These are phyloP conservation scores for Haematococcus lacustris DNA, from an alignment of 139 green algal genomes.

Conservation along the genomic window DNA sequence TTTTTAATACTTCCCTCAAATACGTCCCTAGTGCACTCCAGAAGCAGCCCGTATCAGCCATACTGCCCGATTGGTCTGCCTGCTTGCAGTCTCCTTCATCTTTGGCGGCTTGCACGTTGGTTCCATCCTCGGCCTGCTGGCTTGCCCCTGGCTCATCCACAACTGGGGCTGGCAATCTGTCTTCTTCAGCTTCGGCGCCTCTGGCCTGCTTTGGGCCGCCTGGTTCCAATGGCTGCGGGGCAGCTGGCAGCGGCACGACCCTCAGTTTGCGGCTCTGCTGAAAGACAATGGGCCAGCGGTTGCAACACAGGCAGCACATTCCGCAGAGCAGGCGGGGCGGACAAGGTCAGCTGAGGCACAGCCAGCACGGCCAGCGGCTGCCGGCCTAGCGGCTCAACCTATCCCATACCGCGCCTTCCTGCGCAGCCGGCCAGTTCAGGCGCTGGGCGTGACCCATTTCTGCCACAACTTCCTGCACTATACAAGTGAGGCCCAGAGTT, in stretches of 20 bases:
- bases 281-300: too few species aligned
- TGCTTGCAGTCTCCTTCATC: conserved; percentile 65
- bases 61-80: background rate
- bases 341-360: too few species aligned
- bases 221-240: conserved; percentile 67
- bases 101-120: conserved; percentile 94
- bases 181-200: conserved; percentile 82
- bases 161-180: conserved; percentile 78
- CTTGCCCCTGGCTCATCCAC: conserved; percentile 70
- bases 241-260: conserved; percentile 28
- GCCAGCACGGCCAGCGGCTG: background rate
- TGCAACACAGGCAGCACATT: too few species aligned
- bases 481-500: too few species aligned
- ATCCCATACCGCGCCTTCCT: conserved; percentile 86
- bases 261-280: conserved; percentile 20
- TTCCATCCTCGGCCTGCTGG: conserved; percentile 67
- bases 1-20: conserved; percentile 42
- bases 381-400: background rate
- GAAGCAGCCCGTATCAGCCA: background rate
- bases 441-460: conserved; percentile 88
- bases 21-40: background rate
- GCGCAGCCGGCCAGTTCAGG: conserved; percentile 53
- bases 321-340: too few species aligned
- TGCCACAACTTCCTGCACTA: conserved; percentile 96
- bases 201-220: conserved; percentile 74